Conservation (phyloP, 371 early-diverging fungal species). For the Conidiobolus incongruus region DNA sequence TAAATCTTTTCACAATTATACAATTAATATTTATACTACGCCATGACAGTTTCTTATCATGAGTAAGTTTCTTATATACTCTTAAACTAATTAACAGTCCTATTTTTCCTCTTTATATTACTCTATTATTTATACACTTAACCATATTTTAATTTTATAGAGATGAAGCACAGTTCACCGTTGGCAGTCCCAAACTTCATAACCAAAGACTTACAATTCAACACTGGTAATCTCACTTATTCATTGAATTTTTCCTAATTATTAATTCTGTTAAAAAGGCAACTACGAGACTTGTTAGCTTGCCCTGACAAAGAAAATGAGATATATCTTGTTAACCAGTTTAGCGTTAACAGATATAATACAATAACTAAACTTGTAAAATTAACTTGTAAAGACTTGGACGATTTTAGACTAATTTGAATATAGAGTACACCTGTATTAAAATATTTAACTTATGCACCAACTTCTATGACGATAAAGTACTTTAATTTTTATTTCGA, state of each 20-base stretch:
- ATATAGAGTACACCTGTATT: conserved; percentile 17
- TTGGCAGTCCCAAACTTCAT: conserved; percentile 15
- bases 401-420: neutral
- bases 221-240: conserved; percentile 21
- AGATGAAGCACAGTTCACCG: neutral
- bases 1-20: too few relatives aligned
- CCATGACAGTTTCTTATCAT: too few relatives aligned
- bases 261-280: conserved; percentile 26
- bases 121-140: too few relatives aligned
- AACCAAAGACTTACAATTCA: conserved; percentile 29
- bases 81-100: too few relatives aligned
- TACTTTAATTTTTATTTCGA: too few relatives aligned
- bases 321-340: conserved; percentile 32
- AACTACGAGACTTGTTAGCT: conserved; percentile 69
- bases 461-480: conserved; percentile 60
- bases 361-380: conserved; percentile 15
- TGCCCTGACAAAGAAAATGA: conserved; percentile 29
- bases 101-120: too few relatives aligned
- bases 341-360: conserved; percentile 31
- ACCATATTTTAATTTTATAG: too few relatives aligned
- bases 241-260: neutral
- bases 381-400: neutral
- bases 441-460: conserved; percentile 48
- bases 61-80: too few relatives aligned
- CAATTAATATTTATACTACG: too few relatives aligned